phyloP scores from a whole-genome alignment of 768 basidiomycete genomes.

The Trametes cinnabarina region DNA sequence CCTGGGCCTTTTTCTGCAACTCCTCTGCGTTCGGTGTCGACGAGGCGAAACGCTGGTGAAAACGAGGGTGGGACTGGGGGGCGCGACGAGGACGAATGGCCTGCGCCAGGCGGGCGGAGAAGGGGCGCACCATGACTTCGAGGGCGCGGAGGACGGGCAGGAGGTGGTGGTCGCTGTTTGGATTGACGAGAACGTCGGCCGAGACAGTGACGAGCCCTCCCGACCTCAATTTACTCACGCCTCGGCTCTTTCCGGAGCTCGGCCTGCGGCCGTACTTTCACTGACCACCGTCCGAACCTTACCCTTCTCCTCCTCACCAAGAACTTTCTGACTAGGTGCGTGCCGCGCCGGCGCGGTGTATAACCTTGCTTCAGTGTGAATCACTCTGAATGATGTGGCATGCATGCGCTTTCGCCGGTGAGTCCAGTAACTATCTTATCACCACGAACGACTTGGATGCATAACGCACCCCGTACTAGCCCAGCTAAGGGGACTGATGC shows the following conservation, averaged over 20 bases:
- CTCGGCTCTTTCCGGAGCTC: slow-evolving; percentile 14
- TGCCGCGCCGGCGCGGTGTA: no score
- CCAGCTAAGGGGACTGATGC: no score
- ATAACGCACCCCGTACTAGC: no score
- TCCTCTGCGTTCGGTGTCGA: slow-evolving; percentile 38
- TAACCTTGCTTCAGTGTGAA: no score
- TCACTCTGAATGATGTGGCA: no score
- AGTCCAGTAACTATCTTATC: no score
- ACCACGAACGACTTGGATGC: no score
- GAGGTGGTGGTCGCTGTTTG: slow-evolving; percentile 14
- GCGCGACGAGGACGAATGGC: slow-evolving; percentile 23
- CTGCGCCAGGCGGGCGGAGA: slow-evolving; percentile 25
- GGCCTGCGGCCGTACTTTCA: neutral
- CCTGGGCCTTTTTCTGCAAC: slow-evolving; percentile 70
- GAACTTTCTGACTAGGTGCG: no score
- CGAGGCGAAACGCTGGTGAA: slow-evolving; percentile 27
- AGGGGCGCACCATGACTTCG: slow-evolving; percentile 28
- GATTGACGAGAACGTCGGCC: slow-evolving; percentile 16
- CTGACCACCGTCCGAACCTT: no score
- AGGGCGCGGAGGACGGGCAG: slow-evolving; percentile 9
- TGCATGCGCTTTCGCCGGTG: no score
- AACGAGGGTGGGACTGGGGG: slow-evolving; percentile 14
- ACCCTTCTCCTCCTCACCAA: no score
- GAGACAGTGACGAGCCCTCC: slow-evolving; percentile 23
- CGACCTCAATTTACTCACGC: slow-evolving; percentile 19